phyloP scores from a whole-genome alignment of 2,329 filamentous ascomycete species.

The Diaporthe sp. region DNA sequence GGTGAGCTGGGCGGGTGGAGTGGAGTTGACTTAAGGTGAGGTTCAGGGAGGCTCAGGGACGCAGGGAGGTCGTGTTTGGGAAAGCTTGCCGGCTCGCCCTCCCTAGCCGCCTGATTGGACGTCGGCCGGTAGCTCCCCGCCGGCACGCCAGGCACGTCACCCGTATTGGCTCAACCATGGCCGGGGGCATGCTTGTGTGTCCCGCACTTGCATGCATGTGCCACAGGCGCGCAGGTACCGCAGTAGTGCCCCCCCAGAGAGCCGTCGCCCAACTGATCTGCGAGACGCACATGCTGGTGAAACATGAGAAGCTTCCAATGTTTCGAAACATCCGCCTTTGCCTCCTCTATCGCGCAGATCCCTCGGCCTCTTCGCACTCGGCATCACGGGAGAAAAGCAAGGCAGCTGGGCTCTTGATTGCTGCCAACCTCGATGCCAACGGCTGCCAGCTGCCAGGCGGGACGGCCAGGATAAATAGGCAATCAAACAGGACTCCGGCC shows the following conservation, averaged over 20 bases:
- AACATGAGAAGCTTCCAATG: slow-evolving; percentile 32
- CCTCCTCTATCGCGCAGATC: background rate
- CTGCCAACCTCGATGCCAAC: background rate
- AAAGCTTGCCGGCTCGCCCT: slow-evolving; percentile 37
- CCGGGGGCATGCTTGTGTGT: background rate
- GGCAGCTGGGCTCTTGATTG: background rate
- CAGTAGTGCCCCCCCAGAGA: background rate
- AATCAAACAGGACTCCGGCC: background rate
- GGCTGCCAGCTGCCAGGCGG: background rate
- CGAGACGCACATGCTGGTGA: slow-evolving; percentile 18
- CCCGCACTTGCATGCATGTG: background rate
- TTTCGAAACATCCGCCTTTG: slow-evolving; percentile 22
- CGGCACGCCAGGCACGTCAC: slow-evolving; percentile 21
- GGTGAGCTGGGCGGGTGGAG: background rate
- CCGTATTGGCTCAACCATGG: background rate
- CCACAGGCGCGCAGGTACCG: background rate
- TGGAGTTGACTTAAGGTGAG: background rate
- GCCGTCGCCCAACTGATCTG: slow-evolving; percentile 15
- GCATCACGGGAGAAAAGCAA: background rate
- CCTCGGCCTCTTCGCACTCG: background rate
- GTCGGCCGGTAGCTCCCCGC: background rate
- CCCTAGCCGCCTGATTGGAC: slow-evolving; percentile 16
- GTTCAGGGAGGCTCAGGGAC: slow-evolving; percentile 10
- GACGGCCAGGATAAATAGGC: slow-evolving; percentile 8
- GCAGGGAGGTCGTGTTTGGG: slow-evolving; percentile 36